These are phyloP conservation scores for Hanseniaspora gamundiae DNA, from an alignment of 1,139 yeast genomes.

Conservation along the genomic window DNA sequence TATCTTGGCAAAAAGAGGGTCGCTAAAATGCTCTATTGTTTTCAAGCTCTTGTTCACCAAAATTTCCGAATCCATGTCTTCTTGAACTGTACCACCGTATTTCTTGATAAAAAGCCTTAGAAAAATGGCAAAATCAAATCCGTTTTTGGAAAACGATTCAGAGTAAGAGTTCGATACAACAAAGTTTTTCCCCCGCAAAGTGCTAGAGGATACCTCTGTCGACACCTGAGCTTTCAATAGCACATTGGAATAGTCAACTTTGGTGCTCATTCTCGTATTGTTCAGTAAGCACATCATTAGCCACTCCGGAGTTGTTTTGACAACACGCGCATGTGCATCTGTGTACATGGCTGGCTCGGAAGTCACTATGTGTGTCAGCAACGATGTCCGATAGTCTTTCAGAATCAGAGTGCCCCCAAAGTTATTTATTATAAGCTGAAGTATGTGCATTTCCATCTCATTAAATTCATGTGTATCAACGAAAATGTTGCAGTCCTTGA, in stretches of 20 bases:
- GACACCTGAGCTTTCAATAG: not conserved
- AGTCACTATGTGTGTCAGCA: slow-evolving; percentile 12
- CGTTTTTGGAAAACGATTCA: not conserved
- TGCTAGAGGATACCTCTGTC: not conserved
- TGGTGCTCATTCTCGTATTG: not conserved
- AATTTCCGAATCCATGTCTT: too few relatives aligned
- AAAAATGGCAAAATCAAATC: not conserved
- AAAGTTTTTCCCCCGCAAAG: not conserved
- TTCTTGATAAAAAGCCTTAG: not conserved
- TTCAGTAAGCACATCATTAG: not conserved
- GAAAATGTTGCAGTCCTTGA: slow-evolving; percentile 38
- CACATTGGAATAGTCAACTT: not conserved
- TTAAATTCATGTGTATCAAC: slow-evolving; percentile 32
- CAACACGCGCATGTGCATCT: slow-evolving; percentile 8
- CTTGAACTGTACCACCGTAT: slow-evolving; percentile 1
- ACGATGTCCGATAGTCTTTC: slow-evolving; percentile 5
- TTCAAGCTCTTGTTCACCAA: too few relatives aligned
- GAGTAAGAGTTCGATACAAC: slow-evolving; percentile 1
- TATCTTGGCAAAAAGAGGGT: not conserved
- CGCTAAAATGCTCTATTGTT: slow-evolving; percentile 3
- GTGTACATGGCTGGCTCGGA: slow-evolving; percentile 15
- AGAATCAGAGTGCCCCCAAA: slow-evolving; percentile 33
- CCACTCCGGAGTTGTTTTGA: not conserved
- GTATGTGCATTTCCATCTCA: slow-evolving; percentile 40
- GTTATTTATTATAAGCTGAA: slow-evolving; percentile 33